These are phyloP conservation scores for Xylaria sp. DNA, from an alignment of 2,329 filamentous ascomycete genomes.

Conservation along the genomic window DNA sequence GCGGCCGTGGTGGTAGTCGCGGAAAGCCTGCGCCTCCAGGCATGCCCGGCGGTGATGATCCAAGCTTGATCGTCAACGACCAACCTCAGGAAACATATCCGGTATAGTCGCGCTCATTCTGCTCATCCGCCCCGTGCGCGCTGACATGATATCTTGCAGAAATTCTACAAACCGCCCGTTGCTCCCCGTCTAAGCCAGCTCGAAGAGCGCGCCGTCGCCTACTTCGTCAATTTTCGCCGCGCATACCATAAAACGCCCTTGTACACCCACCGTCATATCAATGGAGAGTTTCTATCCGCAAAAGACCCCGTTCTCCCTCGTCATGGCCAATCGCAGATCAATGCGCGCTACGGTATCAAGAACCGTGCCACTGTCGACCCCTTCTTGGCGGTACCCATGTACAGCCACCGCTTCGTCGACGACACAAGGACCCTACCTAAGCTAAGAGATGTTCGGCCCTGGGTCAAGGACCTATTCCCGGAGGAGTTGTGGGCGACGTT, in stretches of 20 bases:
- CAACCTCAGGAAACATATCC: slow-evolving; percentile 70
- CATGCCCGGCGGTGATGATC: slow-evolving; percentile 67
- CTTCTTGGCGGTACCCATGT: slow-evolving; percentile 68
- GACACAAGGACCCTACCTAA: slow-evolving; percentile 66
- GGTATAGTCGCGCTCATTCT: slow-evolving; percentile 50
- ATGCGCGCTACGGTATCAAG: slow-evolving; percentile 65
- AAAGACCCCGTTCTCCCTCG: slow-evolving; percentile 55
- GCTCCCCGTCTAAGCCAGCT: slow-evolving; percentile 56
- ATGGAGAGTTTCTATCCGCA: slow-evolving; percentile 35
- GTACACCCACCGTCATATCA: slow-evolving; percentile 65
- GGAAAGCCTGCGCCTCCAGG: slow-evolving; percentile 54
- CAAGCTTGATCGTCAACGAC: slow-evolving; percentile 59
- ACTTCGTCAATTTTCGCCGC: slow-evolving; percentile 66
- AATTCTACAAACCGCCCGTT: slow-evolving; percentile 59
- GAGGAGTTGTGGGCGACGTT: slow-evolving; percentile 66
- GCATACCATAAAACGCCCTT: slow-evolving; percentile 66
- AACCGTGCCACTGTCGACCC: slow-evolving; percentile 68
- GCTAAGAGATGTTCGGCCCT: slow-evolving; percentile 59
- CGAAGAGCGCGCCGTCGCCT: slow-evolving; percentile 61
- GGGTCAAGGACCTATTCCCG: slow-evolving; percentile 65
- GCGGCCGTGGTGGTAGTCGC: slow-evolving; percentile 60
- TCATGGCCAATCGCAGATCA: slow-evolving; percentile 69
- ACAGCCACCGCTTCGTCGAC: slow-evolving; percentile 65
- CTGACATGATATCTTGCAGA: slow-evolving; percentile 50
- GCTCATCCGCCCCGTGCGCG: neutral